These are phyloP conservation scores for Sclerospora graminicola DNA, from an alignment of 352 stramenopile genomes.

Conservation along the genomic window DNA sequence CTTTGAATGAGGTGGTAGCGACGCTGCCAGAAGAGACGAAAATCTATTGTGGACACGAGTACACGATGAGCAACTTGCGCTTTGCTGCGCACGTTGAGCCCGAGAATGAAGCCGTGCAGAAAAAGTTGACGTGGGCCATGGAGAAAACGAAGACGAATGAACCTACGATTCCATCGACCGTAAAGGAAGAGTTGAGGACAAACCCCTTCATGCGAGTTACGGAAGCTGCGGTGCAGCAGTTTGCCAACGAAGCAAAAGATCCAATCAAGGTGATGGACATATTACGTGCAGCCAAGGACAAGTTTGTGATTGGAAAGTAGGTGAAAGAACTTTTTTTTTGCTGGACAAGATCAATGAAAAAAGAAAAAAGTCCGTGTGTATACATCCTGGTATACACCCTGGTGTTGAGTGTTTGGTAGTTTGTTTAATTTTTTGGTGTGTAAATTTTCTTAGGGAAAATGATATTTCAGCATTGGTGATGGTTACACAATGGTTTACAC, in stretches of 20 bases:
- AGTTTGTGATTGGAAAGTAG: slow-evolving; percentile 44
- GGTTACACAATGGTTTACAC: no score
- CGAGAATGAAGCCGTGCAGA: slow-evolving; percentile 52
- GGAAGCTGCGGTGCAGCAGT: slow-evolving; percentile 37
- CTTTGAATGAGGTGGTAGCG: slow-evolving; percentile 70
- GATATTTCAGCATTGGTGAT: no score
- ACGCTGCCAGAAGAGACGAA: slow-evolving; percentile 53
- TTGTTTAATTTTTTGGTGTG: no score
- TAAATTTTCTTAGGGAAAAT: no score
- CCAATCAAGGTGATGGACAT: slow-evolving; percentile 44
- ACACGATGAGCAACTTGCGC: slow-evolving; percentile 83
- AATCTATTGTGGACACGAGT: slow-evolving; percentile 90
- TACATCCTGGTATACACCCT: no score
- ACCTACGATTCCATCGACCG: slow-evolving; percentile 85
- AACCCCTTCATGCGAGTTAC: slow-evolving; percentile 79
- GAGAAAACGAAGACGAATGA: slow-evolving; percentile 26
- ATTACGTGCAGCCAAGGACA: slow-evolving; percentile 51
- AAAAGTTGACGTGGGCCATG: slow-evolving; percentile 54
- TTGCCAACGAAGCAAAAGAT: slow-evolving; percentile 30
- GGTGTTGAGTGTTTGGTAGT: no score
- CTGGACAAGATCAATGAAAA: no score
- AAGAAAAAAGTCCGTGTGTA: no score
- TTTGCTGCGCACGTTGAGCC: slow-evolving; percentile 88
- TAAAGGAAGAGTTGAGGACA: slow-evolving; percentile 55
- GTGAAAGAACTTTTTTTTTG: no score